A percentile compares a stretch with the other conserved stretches of the same genome.
Conservation (phyloP, 148 eudicot genomes). For the Cornus florida region DNA sequence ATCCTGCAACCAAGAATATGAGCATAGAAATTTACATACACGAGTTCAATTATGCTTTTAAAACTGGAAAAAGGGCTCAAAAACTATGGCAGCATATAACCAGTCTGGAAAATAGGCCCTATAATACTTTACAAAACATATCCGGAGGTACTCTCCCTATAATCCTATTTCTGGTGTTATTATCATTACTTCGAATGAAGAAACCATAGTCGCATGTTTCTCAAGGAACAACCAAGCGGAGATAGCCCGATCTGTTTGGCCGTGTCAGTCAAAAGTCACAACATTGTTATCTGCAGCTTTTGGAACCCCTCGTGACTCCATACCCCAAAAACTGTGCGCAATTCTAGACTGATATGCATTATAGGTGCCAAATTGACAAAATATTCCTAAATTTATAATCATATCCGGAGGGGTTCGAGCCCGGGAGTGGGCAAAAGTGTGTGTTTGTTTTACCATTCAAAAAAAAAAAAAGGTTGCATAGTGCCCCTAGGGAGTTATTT, state of each 20-base stretch:
- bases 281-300: neutral
- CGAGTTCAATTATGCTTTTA: neutral
- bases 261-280: neutral
- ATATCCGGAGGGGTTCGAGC: too few species aligned
- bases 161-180: neutral
- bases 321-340: neutral
- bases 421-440: too few species aligned
- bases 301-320: neutral
- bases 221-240: neutral
- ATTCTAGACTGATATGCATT: neutral
- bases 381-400: neutral
- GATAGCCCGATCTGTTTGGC: neutral
- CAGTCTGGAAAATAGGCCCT: neutral
- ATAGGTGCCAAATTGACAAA: neutral
- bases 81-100: neutral
- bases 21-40: neutral
- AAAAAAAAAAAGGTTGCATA: neutral
- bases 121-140: neutral
- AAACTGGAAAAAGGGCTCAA: neutral
- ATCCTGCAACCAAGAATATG: conserved; percentile 32
- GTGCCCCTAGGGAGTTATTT: neutral
- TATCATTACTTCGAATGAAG: neutral
- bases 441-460: too few species aligned
- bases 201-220: neutral
- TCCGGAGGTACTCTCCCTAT: neutral